Conservation (phyloP, 2,329 filamentous ascomycete genomes). For the Calonectria honghensis region DNA sequence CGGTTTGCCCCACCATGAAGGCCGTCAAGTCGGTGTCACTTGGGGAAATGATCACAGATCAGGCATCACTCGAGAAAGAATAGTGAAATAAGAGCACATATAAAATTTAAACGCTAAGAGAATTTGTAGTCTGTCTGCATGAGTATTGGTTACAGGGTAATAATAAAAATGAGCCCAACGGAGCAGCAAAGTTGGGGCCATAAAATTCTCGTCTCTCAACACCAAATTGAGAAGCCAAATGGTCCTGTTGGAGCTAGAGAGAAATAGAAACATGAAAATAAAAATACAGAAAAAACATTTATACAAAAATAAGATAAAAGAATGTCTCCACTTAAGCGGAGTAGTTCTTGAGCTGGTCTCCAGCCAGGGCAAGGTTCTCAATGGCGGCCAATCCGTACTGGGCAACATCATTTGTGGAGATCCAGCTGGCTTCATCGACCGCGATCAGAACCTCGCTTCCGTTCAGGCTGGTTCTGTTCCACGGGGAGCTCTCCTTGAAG, state of each 20-base stretch:
- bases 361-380: slow-evolving; percentile 68
- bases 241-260: not conserved
- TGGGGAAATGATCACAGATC: fast-evolving
- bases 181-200: not conserved
- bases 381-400: slow-evolving; percentile 76
- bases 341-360: slow-evolving; percentile 43
- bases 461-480: slow-evolving; percentile 62
- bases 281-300: slow-evolving; percentile 10
- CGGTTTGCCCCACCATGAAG: not conserved
- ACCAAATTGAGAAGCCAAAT: too few relatives aligned
- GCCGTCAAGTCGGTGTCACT: not conserved
- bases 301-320: slow-evolving; percentile 1
- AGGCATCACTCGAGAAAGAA: not conserved
- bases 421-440: slow-evolving; percentile 74
- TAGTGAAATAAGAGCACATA: not conserved
- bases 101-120: slow-evolving; percentile 4
- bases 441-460: slow-evolving; percentile 67
- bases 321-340: not conserved
- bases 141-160: slow-evolving; percentile 7
- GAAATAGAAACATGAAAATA: not conserved
- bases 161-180: not conserved
- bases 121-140: not conserved
- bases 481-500: slow-evolving; percentile 60
- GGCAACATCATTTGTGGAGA: slow-evolving; percentile 74
- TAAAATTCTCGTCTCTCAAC: not conserved